Evolutionary conservation across 441 rosid genomes (phyloP), one percentile per base, ranked within the genome.

Genomic region (Erodium moschatum): DNA sequence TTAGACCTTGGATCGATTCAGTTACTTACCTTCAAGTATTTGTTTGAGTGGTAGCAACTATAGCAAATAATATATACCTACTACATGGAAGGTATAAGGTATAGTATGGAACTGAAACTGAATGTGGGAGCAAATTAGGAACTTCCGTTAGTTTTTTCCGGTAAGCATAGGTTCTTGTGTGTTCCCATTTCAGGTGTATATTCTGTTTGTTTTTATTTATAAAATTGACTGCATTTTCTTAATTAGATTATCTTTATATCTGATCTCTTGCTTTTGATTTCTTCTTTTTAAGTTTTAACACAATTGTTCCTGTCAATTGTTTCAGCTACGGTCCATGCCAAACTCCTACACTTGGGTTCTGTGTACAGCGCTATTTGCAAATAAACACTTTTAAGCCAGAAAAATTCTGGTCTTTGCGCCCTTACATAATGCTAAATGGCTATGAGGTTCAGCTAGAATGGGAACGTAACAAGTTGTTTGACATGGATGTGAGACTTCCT

Each of bases 251-350:
- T 56, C 18, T 20, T 18, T 18, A 56, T 56, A 56, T 56, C 12
- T 18, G 2, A 56, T 56, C 27, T 56, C 12, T 16, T 56, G 4
- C 12, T 56, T 56, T 18, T 19, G 19, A 56, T 42, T 63, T 60
- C 68, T 65, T 19, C 7, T 66, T 38, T 67, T 8, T 33, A 6
- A 24, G 11, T 60, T 64, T 64, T n/a, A 19, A 44, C 63, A 64
- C 71, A 70, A 70, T 79, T 20, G 61, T 67, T 66, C 70, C 65
- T 70, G 13, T 19, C 60, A 42, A 67, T 66, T 81, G 62, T 73
- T 73, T 76, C 93, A 92, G 98, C 31, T 90, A 92, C 72, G 97
- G 98, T 48, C 98, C 98, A 61, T 90, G 96, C 74, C 98, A 92
- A 81, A 90, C 94, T 72, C 98, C 96, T 68, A 92, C 97, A 12